Evolutionary conservation across 768 basidiomycete species (phyloP), one percentile per base, ranked within the genome.

Genomic region (Tulasnella sp.): DNA sequence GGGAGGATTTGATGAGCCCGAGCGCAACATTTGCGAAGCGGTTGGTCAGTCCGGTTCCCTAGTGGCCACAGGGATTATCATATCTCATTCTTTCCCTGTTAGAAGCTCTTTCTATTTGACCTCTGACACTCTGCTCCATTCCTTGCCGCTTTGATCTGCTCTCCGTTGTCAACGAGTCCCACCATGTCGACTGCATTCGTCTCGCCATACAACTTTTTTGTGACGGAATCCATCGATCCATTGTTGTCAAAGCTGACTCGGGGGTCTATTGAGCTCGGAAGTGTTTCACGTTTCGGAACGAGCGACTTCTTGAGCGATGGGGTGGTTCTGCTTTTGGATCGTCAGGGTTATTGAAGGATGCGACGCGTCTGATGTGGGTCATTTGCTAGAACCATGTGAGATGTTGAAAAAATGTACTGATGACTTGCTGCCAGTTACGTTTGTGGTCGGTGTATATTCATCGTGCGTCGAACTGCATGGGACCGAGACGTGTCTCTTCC

Each of bases 251-350:
- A 74, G 35, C 70, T 93, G 60, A 77, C 83, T 61, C 66, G 72
- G 52, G 84, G 85, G 4, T 75, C 97, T 50, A 74, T 81, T 14
- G 87, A 90, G 61, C 76, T 96, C 59, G 92, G 92, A 67, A 84
- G 78, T 59, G 83, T 94, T 65, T 97, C 93, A 76, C 91, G 94
- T 71, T 99, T 99, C 66, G 94, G 98, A 70, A 88, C 89, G 3
- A 94, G 88, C 65, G 92, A 97, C 67, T 89, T 89, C 1, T 90
- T 91, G n/a, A 87, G 90, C 4, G 96, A 99, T 69, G 96, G 98
- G 68, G 86, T 96, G 6, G 93, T 97, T 7, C 74, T 98, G n/a
- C 6, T 76, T 94, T 62, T 87, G 83, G 68, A 91, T 98, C 59
- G 80, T 98, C 75, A 78, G 83, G 6, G 83, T 98, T 15, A 91